A percentile compares a stretch with the other conserved stretches of the same genome.
Conservation (phyloP, 768 basidiomycete species). For the Dioszegia hungarica region DNA sequence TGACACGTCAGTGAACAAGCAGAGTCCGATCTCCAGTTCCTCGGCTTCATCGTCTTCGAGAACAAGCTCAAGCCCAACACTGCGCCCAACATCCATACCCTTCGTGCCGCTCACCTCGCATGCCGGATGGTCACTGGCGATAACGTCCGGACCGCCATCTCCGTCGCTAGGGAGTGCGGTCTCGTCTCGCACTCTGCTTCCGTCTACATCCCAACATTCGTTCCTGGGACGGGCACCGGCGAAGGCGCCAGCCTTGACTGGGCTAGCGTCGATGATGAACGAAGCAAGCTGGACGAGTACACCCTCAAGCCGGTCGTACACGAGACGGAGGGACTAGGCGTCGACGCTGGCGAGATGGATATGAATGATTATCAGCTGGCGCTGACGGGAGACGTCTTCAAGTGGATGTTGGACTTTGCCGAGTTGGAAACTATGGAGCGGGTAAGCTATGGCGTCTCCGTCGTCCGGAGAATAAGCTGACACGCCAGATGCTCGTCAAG, state of each 20-base stretch:
- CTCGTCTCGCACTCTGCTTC: slow-evolving; percentile 82
- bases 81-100: slow-evolving; percentile 76
- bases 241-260: slow-evolving; percentile 68
- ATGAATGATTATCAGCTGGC: slow-evolving; percentile 86
- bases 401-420: slow-evolving; percentile 96
- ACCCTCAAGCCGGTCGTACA: slow-evolving; percentile 69
- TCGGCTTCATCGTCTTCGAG: slow-evolving; percentile 95
- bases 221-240: slow-evolving; percentile 57
- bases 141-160: slow-evolving; percentile 92
- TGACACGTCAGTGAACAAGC: slow-evolving; percentile 71
- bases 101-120: slow-evolving; percentile 83
- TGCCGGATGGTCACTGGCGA: slow-evolving; percentile 99
- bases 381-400: slow-evolving; percentile 90
- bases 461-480: neutral
- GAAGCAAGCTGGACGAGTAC: slow-evolving; percentile 80
- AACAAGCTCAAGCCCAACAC: slow-evolving; percentile 94
- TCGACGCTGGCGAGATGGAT: slow-evolving; percentile 66
- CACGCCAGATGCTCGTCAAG: slow-evolving; percentile 84
- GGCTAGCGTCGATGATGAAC: slow-evolving; percentile 83
- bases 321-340: slow-evolving; percentile 58
- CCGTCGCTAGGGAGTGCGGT: slow-evolving; percentile 89
- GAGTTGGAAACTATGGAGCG: slow-evolving; percentile 89
- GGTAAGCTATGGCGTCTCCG: slow-evolving; percentile 52
- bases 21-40: slow-evolving; percentile 80
- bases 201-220: slow-evolving; percentile 78